phyloP scores from a whole-genome alignment of 345 rosid genomes.

The Pistacia vera region DNA sequence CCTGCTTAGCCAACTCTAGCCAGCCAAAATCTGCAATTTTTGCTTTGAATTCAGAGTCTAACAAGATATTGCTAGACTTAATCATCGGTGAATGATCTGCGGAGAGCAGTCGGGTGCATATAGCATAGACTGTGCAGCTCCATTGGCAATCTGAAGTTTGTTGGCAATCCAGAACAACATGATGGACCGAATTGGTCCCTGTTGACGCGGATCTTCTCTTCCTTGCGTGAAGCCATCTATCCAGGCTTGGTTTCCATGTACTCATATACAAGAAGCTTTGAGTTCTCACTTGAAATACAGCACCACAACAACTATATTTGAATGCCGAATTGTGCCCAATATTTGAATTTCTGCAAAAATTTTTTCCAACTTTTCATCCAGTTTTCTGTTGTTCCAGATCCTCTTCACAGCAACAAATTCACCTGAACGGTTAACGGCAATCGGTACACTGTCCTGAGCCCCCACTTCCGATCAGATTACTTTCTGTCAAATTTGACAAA shows the following conservation, averaged over 20 bases:
- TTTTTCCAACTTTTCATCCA: conserved; percentile 68
- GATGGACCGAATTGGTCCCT: conserved; percentile 22
- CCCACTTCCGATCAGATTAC: conserved; percentile 84
- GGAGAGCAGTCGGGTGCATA: conserved; percentile 85
- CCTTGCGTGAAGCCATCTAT: conserved; percentile 80
- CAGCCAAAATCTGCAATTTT: conserved; percentile 92
- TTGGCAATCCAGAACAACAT: conserved; percentile 49
- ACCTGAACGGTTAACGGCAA: conserved; percentile 37
- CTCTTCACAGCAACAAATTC: conserved; percentile 82
- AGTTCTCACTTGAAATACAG: conserved; percentile 79
- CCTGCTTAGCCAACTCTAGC: conserved; percentile 68
- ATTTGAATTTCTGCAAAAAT: conserved; percentile 81
- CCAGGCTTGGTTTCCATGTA: conserved; percentile 88
- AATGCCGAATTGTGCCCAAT: conserved; percentile 73
- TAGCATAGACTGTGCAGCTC: conserved; percentile 87
- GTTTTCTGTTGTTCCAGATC: conserved; percentile 60
- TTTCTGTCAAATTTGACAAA: conserved; percentile 63
- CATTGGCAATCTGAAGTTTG: conserved; percentile 69
- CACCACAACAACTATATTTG: conserved; percentile 80
- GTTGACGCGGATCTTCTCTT: conserved; percentile 27
- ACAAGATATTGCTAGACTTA: conserved; percentile 83
- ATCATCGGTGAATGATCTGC: conserved; percentile 82
- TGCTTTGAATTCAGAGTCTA: conserved; percentile 76
- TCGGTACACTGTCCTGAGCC: conserved; percentile 89
- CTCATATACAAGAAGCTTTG: conserved; percentile 92